A percentile compares a stretch with the other conserved stretches of the same genome.
These are phyloP conservation scores for Schoenoplectus triqueter DNA, from an alignment of 202 grass and related monocot species.

Conservation along the genomic window DNA sequence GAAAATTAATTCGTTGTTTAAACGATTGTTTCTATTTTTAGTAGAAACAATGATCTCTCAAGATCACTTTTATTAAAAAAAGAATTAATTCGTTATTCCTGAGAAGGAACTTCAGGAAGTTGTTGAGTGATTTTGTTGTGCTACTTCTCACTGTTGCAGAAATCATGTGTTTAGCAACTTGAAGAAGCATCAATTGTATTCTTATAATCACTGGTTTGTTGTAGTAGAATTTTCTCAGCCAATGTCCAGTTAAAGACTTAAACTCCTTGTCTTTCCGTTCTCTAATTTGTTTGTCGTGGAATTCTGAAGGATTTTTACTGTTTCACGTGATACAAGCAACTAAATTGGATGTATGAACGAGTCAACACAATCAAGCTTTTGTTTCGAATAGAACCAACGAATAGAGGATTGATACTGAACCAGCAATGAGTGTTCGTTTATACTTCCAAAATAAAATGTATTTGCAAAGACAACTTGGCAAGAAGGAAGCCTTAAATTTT, in stretches of 20 bases:
- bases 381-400: background rate
- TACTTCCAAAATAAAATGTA: background rate
- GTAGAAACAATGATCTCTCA: too few species aligned
- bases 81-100: too few species aligned
- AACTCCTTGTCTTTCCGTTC: background rate
- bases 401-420: background rate
- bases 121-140: background rate
- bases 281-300: background rate
- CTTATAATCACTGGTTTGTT: background rate
- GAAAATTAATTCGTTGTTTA: too few species aligned
- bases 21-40: too few species aligned
- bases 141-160: background rate
- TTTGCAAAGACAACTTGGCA: background rate
- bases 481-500: background rate
- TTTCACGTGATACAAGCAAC: background rate
- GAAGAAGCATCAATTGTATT: background rate
- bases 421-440: background rate
- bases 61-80: too few species aligned
- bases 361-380: background rate
- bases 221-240: background rate
- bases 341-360: background rate
- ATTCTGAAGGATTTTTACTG: background rate
- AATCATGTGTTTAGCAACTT: background rate
- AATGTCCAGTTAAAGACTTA: background rate
- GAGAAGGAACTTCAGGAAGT: constrained; percentile 4